A percentile compares a stretch with the other conserved stretches of the same genome.
Evolutionary conservation across 495 filamentous ascomycete species (phyloP).

Genomic region (Penicillium malachiteum): DNA sequence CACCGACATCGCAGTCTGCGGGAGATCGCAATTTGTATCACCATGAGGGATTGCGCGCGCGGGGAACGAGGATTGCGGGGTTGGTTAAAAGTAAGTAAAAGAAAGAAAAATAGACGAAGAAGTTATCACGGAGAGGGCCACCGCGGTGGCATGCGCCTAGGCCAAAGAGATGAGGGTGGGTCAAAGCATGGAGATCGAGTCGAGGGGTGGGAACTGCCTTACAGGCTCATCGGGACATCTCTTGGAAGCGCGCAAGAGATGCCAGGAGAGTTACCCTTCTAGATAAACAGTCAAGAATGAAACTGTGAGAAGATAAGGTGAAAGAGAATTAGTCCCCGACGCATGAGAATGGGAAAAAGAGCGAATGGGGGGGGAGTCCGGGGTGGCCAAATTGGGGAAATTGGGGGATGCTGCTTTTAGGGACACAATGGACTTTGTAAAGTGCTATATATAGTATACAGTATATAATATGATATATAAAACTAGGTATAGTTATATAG

Average conservation of each 20-base stretch:
- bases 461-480: no score
- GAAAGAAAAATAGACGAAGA: not conserved
- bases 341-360: constrained; percentile 8
- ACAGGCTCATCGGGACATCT: constrained; percentile 18
- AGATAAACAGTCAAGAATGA: not conserved
- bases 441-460: not conserved
- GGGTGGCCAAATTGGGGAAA: constrained; percentile 10
- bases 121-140: not conserved
- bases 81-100: not conserved
- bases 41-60: constrained; percentile 16
- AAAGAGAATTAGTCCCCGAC: not conserved
- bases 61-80: not conserved
- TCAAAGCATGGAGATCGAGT: constrained; percentile 4
- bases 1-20: constrained; percentile 49
- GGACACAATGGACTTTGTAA: no score
- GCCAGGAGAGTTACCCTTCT: not conserved
- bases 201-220: constrained; percentile 10
- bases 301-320: constrained; percentile 5
- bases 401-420: constrained; percentile 15
- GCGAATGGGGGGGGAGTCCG: constrained; percentile 13
- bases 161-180: constrained; percentile 6
- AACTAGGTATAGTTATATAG: no score
- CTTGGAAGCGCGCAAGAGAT: constrained; percentile 6
- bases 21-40: constrained; percentile 17
- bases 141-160: constrained; percentile 11